Base-by-base conservation (phyloP, 495 filamentous ascomycete genomes). In the Xylaria palmicola region DNA sequence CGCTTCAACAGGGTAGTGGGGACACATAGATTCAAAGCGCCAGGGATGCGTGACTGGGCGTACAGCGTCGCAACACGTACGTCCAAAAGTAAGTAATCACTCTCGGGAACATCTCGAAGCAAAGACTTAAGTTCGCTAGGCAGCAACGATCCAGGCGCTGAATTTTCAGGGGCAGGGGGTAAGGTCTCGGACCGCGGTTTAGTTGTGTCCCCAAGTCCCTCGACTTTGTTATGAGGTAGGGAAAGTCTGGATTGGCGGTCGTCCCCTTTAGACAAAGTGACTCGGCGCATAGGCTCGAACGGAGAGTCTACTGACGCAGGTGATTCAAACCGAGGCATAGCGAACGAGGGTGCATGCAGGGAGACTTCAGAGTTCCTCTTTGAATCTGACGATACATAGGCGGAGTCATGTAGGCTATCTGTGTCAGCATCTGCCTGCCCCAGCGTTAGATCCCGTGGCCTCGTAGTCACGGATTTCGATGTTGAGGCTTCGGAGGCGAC, bases 1-100 rank as follows among this genome's bases (percentile, higher is more conserved):
- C 94, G 82, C 73, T 97, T 98, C 41, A 98, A 75, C 37, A 98
- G 75, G 0, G 93, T 98, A 8, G 94, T 98, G 0, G 94, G 94
- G 56, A 98, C 95, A 62, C 95, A 98, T 12, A 98, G 80, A 74
- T 96, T 98, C 45, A 98, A 73, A 0, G 94, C 91, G 6, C 87
- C 87, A 41, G 77, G 70, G 20, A 98, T 90, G 26, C 89, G 85
- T 47, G 89, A 88, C 40, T 85, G 80, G 10, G 87, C 81, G 70
- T 87, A 97, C 65, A 92, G 90, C 9, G 91, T 88, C 60, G 87
- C 92, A 6, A 94, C 91, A 19, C 94, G 86, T 30, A 98, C 83
- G 74, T 98, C 94, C n/a, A 98, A 73, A 3, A 98, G 65, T 53
- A 98, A 76, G 4, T 89, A 70, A 20, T 88, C 80, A 13, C 85